Evolutionary conservation across 1,139 yeast genomes (phyloP), one percentile per base, ranked within the genome.

Genomic region (Hemisphaericaspora lyxosophila): DNA sequence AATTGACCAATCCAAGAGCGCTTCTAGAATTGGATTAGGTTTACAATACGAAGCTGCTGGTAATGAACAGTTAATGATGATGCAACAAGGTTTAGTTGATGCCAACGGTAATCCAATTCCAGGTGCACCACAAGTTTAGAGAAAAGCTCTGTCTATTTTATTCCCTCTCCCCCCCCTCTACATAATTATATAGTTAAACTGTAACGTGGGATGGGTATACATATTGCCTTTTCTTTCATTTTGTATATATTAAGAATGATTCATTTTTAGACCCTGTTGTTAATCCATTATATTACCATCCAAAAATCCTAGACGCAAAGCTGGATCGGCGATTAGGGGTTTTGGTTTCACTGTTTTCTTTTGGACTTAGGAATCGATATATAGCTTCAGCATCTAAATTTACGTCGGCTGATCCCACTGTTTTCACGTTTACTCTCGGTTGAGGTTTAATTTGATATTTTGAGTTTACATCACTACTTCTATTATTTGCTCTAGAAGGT

Each of bases 21-120:
- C 89, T 35, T 83, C 92, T 45, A 84, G 83, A 64, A 71, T 90
- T 50, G 98, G 98, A 60, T 80, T 90, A 55, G 98, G 97, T 63
- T 76, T 92, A 56, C 96, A 89, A 73, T 83, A 92, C 50, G 97
- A 92, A 73, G 77, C 87, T 44, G 95, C 96, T 46, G 97, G 97
- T 60, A 82, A 85, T 57, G 96, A 88, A 67, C 92, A 88, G 70
- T 78, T 87, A 55, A 64, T 75, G 75, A 62, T 71, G 71, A 71
- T 71, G 76, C 94, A 85, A 73, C 89, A 84, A 66, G 92, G 92
- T 55, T 73, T 85, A 67, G 61, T 71, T 43, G 94, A 85, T 58
- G 85, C 82, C 49, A 81, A 85, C 55, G 94, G 92, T 57, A 84
- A 84, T 74, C 92, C 92, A 55, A 73, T 85, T 50, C 87, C 85